Evolutionary conservation across 306 rosid genomes (phyloP).

Genomic region (Cucurbita ficifolia): DNA sequence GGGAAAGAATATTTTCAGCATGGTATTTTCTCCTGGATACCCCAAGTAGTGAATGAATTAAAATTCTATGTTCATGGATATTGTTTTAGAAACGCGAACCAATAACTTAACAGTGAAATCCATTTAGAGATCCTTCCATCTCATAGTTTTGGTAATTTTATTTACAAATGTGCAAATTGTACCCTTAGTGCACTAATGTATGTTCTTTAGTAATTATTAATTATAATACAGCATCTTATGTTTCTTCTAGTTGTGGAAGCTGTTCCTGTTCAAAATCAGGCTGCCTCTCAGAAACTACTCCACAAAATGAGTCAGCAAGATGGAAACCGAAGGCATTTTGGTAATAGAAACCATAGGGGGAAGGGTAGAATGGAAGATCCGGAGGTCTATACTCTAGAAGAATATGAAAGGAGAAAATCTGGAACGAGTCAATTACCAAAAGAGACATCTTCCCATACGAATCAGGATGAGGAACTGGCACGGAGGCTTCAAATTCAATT

Average conservation of each 20-base stretch:
- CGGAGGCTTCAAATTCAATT: slow-evolving; percentile 67
- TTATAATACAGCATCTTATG: not conserved
- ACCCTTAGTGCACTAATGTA: not conserved
- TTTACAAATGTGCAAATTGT: not conserved
- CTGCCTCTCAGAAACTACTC: slow-evolving; percentile 82
- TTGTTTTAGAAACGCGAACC: not conserved
- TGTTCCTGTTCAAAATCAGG: slow-evolving; percentile 82
- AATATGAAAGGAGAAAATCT: slow-evolving; percentile 49
- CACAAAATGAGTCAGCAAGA: slow-evolving; percentile 50
- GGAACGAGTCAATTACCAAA: slow-evolving; percentile 23
- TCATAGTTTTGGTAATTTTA: not conserved
- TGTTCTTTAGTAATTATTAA: not conserved
- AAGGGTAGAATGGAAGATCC: slow-evolving; percentile 53
- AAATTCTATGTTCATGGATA: not conserved
- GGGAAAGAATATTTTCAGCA: not conserved
- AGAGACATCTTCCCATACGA: slow-evolving; percentile 10
- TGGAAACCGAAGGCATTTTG: slow-evolving; percentile 20
- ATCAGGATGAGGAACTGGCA: slow-evolving; percentile 64
- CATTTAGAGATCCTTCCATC: not conserved
- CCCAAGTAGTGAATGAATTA: not conserved
- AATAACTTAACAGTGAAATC: not conserved
- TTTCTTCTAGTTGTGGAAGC: slow-evolving; percentile 46
- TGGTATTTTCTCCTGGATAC: not conserved
- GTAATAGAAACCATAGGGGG: slow-evolving; percentile 36
- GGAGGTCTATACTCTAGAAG: slow-evolving; percentile 46